Percentiles rank a stretch among this genome's conserved stretches.
These are phyloP conservation scores for Metschnikowia aberdeeniae DNA, from an alignment of 805 yeast species.

Conservation along the genomic window DNA sequence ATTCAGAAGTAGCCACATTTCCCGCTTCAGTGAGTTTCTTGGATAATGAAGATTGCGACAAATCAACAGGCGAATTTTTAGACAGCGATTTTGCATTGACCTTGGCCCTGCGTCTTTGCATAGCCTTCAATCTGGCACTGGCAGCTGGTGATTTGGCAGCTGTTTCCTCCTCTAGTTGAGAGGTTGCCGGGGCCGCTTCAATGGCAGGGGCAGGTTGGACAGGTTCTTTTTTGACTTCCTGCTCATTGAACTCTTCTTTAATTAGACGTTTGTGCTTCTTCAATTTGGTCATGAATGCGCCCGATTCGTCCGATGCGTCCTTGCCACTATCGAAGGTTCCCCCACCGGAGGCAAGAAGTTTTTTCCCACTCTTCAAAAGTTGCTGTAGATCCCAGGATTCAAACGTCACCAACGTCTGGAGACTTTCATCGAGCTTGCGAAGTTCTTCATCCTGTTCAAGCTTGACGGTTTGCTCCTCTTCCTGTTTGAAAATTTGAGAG, in stretches of 20 bases:
- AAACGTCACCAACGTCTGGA: conserved; percentile 42
- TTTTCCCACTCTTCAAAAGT: conserved; percentile 46
- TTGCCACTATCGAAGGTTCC: conserved; percentile 30
- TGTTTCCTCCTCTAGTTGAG: conserved; percentile 15
- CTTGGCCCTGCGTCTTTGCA: conserved; percentile 90
- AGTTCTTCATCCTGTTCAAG: conserved; percentile 41
- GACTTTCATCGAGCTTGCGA: conserved; percentile 37
- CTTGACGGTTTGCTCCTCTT: conserved; percentile 29
- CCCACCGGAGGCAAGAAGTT: conserved; percentile 64
- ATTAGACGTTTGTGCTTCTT: conserved; percentile 48
- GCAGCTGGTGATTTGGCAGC: conserved; percentile 28
- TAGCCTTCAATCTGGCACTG: conserved; percentile 82
- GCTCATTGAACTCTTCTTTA: conserved; percentile 14
- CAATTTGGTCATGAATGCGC: conserved; percentile 42
- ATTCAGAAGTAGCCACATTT: conserved; percentile 18
- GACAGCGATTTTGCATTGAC: conserved; percentile 53
- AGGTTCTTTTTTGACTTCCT: neutral
- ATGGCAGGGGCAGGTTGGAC: neutral
- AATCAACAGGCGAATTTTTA: conserved; percentile 53
- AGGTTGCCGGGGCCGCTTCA: neutral
- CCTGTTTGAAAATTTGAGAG: conserved; percentile 22
- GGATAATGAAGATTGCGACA: conserved; percentile 68
- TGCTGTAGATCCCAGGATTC: conserved; percentile 49
- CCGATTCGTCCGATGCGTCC: conserved; percentile 36
- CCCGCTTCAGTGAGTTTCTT: conserved; percentile 46